A percentile compares a stretch with the other conserved stretches of the same genome.
Conservation (phyloP, 2,329 filamentous ascomycete genomes). For the Lanzia echinophila region DNA sequence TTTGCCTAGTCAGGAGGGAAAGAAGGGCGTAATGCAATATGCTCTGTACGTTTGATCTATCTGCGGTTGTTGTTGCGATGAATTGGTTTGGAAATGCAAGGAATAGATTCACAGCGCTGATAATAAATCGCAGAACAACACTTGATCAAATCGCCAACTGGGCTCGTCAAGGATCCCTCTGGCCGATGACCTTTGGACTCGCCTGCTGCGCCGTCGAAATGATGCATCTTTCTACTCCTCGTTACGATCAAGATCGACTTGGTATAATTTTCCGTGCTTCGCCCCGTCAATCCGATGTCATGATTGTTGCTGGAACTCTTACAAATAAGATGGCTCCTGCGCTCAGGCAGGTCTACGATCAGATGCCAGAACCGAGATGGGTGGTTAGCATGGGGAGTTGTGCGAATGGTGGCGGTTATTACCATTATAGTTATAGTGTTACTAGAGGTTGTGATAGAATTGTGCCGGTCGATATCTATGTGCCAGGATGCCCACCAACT, state of each 20-base stretch:
- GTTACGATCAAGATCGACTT: conserved; percentile 82
- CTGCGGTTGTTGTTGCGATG: background rate
- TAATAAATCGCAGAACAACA: conserved; percentile 50
- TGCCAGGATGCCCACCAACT: conserved; percentile 64
- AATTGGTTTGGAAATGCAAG: background rate
- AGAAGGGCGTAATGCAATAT: conserved; percentile 77
- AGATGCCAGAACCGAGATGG: conserved; percentile 91
- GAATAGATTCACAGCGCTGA: background rate
- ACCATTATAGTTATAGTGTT: conserved; percentile 79
- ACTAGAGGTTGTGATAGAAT: conserved; percentile 70
- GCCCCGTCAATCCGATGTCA: conserved; percentile 81
- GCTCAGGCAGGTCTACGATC: conserved; percentile 84
- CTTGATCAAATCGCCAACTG: conserved; percentile 77
- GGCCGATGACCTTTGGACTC: conserved; percentile 84
- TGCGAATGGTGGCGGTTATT: conserved; percentile 79
- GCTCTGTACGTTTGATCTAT: conserved; percentile 61
- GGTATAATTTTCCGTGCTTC: conserved; percentile 89
- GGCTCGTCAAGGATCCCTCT: conserved; percentile 76
- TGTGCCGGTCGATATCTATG: conserved; percentile 74
- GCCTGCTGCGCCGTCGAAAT: conserved; percentile 88
- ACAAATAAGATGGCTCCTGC: conserved; percentile 97
- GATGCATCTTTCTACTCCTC: conserved; percentile 85
- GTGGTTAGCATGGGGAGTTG: conserved; percentile 79
- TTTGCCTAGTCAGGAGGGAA: conserved; percentile 69
- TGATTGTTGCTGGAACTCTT: conserved; percentile 89